Percentiles rank a stretch among this genome's conserved stretches.
phyloP scores from a whole-genome alignment of 73 alveolate genomes.

The Tetrahymena borealis region DNA sequence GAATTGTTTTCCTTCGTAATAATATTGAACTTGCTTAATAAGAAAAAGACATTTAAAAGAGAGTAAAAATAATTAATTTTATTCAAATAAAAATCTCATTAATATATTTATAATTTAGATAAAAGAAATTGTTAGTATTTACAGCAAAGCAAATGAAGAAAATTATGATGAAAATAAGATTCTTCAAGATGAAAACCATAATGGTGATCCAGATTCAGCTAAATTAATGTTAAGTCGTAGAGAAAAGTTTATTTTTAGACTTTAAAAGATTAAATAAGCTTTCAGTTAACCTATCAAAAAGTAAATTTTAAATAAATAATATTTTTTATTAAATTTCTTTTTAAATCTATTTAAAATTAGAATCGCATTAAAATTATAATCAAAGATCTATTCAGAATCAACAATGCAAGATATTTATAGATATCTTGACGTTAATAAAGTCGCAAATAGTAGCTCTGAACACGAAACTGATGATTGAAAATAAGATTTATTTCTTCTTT shows the following conservation, averaged over 20 bases:
- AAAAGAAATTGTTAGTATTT: neutral
- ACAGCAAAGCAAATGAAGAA: neutral
- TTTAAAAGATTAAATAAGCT: neutral
- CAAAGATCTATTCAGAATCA: neutral
- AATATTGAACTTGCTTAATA: neutral
- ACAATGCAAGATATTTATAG: neutral
- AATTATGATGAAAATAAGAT: neutral
- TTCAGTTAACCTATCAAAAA: neutral
- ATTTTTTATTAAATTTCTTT: neutral
- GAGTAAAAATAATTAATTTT: neutral
- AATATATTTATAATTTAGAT: neutral
- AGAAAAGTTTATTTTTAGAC: neutral
- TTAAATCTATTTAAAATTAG: neutral
- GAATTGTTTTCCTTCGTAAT: neutral
- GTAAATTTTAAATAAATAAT: neutral
- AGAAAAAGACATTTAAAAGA: neutral
- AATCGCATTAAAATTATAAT: neutral
- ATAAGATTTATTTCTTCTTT: no score
- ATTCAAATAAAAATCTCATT: neutral
- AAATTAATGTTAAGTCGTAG: neutral
- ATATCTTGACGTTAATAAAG: neutral
- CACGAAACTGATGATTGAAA: neutral
- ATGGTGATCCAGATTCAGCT: neutral
- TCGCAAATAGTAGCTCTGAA: neutral
- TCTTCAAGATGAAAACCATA: neutral